phyloP scores from a whole-genome alignment of 164 flowering plant genomes.

The Akebia trifoliata region DNA sequence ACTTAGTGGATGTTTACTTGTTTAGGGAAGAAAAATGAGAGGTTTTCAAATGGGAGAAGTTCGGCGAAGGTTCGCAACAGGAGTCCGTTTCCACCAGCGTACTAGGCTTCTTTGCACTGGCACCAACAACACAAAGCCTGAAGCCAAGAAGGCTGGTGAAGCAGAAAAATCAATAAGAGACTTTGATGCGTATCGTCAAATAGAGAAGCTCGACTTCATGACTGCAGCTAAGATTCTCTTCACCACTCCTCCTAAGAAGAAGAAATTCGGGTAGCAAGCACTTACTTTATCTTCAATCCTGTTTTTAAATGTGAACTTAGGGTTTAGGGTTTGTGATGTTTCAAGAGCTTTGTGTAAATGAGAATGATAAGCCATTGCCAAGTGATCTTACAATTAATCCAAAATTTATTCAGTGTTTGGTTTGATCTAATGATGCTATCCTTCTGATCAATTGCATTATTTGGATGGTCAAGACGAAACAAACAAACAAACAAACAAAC shows the following conservation, averaged over 20 bases:
- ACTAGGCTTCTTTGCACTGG: slow-evolving; percentile 13
- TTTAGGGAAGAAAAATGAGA: slow-evolving; percentile 16
- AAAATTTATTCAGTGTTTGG: no score
- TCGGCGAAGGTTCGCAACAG: slow-evolving; percentile 2
- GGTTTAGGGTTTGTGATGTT: not conserved
- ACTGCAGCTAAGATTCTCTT: slow-evolving; percentile 79
- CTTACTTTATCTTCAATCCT: not conserved
- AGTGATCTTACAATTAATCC: no score
- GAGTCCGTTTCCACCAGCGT: not conserved
- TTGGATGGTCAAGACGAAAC: no score
- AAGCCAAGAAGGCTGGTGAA: not conserved
- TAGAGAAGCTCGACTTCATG: slow-evolving; percentile 78
- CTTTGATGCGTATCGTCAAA: slow-evolving; percentile 36
- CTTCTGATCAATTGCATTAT: no score
- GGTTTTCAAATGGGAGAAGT: not conserved
- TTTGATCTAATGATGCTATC: no score
- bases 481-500: no score
- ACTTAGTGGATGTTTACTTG: no score
- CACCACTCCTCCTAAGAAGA: slow-evolving; percentile 49
- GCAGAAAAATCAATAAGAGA: not conserved
- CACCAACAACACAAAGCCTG: not conserved
- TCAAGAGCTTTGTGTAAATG: no score
- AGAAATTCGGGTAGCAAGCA: slow-evolving; percentile 64
- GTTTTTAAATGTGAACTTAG: no score
- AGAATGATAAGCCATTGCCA: no score